Percentiles rank a stretch among this genome's conserved stretches.
phyloP scores from a whole-genome alignment of 2,329 filamentous ascomycete genomes.

The Madurella mycetomatis region DNA sequence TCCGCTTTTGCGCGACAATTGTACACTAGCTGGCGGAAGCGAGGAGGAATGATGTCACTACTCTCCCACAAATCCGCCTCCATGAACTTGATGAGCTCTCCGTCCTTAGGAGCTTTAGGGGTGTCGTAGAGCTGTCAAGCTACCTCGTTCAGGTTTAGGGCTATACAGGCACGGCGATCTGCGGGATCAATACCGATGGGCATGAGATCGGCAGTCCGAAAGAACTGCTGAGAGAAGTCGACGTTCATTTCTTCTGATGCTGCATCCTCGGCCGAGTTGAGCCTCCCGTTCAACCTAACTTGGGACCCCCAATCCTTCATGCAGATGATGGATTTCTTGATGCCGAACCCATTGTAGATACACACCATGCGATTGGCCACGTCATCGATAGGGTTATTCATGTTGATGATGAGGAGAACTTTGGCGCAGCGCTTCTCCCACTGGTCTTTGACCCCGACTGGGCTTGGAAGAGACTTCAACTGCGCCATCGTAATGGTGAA shows the following conservation, averaged over 20 bases:
- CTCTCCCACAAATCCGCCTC: constrained; percentile 3
- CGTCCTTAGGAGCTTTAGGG: not conserved
- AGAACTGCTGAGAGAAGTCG: constrained; percentile 12
- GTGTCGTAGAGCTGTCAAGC: constrained; percentile 10
- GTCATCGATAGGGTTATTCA: constrained; percentile 15
- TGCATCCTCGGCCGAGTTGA: constrained; percentile 9
- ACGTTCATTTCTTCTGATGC: not conserved
- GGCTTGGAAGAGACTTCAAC: not conserved
- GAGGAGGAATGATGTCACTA: not conserved
- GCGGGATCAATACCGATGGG: not conserved
- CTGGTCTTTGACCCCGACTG: not conserved
- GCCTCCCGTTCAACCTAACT: constrained; percentile 2
- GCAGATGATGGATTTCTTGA: constrained; percentile 14
- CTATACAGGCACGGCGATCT: not conserved
- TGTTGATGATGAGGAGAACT: constrained; percentile 15
- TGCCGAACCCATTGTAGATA: constrained; percentile 1
- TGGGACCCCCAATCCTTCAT: constrained; percentile 12
- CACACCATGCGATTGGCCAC: constrained; percentile 12
- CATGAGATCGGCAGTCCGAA: not conserved
- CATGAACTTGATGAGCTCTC: constrained; percentile 1
- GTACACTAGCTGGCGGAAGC: constrained; percentile 3
- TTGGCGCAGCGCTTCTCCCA: constrained; percentile 3
- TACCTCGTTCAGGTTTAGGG: constrained; percentile 10
- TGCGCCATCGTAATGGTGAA: constrained; percentile 13
- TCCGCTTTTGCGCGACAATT: no score